These are phyloP conservation scores for Alternaria postmessia DNA, from an alignment of 2,329 filamentous ascomycete species.

Conservation along the genomic window DNA sequence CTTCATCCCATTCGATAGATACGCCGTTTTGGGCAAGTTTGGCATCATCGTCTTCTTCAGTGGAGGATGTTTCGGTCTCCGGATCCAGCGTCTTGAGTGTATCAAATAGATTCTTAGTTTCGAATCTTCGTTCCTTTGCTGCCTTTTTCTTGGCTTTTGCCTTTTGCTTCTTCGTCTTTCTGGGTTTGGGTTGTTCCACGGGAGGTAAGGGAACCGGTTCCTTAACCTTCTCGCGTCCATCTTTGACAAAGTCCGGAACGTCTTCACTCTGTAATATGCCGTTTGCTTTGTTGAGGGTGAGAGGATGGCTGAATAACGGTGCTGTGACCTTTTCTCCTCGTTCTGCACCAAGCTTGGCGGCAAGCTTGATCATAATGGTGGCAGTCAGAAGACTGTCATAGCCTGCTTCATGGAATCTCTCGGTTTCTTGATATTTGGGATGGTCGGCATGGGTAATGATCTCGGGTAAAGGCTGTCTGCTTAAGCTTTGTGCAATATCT, in stretches of 20 bases:
- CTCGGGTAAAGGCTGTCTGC: constrained; percentile 52
- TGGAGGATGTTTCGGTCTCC: constrained; percentile 4
- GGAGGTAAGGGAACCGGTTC: constrained; percentile 27
- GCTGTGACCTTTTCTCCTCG: constrained; percentile 4
- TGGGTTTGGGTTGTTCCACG: constrained; percentile 4
- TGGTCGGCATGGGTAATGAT: constrained; percentile 46
- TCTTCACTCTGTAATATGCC: constrained; percentile 3
- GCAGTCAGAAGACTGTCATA: constrained; percentile 70
- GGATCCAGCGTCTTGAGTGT: constrained; percentile 20
- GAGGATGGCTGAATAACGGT: neutral
- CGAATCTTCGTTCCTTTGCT: constrained; percentile 22
- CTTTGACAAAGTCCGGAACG: constrained; percentile 18
- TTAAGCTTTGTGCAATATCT: constrained; percentile 57
- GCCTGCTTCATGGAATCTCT: constrained; percentile 66
- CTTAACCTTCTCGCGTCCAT: constrained; percentile 28
- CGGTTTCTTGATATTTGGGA: constrained; percentile 52
- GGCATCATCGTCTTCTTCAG: constrained; percentile 22
- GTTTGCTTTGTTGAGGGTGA: constrained; percentile 1
- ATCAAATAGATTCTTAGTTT: constrained; percentile 41
- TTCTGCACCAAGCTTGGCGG: constrained; percentile 59
- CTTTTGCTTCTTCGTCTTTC: constrained; percentile 18
- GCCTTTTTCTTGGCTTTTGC: constrained; percentile 26
- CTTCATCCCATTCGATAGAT: constrained; percentile 6
- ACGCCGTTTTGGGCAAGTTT: constrained; percentile 4
- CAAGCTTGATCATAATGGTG: constrained; percentile 64